Evolutionary conservation across 2,329 filamentous ascomycete species (phyloP), one percentile per base, ranked within the genome.

Genomic region (Aspergillus sclerotialis): DNA sequence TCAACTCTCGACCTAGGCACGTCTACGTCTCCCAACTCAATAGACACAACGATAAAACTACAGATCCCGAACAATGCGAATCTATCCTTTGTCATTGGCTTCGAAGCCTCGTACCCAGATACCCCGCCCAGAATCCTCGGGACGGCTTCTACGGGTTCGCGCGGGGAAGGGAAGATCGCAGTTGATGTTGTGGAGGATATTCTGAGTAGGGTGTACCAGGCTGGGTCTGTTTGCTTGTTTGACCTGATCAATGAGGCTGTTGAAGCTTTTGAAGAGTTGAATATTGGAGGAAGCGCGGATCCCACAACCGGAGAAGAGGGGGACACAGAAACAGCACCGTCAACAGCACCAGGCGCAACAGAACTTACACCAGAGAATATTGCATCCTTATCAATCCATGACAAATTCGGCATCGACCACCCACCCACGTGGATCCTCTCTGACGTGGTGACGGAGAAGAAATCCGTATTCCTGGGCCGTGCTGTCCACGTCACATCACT

Each of bases 381-480:
- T 25, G 56, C 45, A 12, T 45, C 44, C 12, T 42, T 49, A 9
- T 55, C 50, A 16, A 33, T 59, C 7, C 49, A 45, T 38, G 49
- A 57, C 35, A 38, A 50, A 16, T 46, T 55, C 30, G 43, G 52
- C 27, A 48, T 62, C 7, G 49, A 56, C 11, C 42, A 31, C 16
- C 68, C 73, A 15, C 76, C 76, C 3, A 60, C 66, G 0, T 98
- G 92, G 92, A 70, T 72, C 1, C 45, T 89, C 1, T 93, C 87
- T 1, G 78, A 84, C 4, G 71, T 79, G 0, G 64, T 92, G 5
- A 73, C 78, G 1, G 89, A 94, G 60, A 82, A 85, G 56, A 94
- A 87, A 55, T 95, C 88, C 0, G 79, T 85, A 1, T 98, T 98
- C 56, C 52, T 96, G 28, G 92, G 84, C 2, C 80, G 88, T 23